These are phyloP conservation scores for Ambrosia hybrid DNA, from an alignment of 140 eudicot species.

Conservation along the genomic window DNA sequence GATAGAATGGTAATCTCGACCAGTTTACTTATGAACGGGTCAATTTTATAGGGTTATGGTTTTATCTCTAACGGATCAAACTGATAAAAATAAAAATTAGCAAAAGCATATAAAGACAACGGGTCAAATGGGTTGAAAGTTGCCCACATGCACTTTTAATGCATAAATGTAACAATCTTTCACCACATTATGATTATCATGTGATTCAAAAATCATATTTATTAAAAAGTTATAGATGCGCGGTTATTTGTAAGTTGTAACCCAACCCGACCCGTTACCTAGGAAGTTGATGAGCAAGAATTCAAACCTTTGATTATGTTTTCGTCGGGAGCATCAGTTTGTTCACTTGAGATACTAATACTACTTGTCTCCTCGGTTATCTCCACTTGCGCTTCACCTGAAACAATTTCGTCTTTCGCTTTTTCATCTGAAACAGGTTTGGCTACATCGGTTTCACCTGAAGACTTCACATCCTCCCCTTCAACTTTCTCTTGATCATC, in stretches of 20 bases:
- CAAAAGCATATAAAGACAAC: neutral
- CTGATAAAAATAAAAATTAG: neutral
- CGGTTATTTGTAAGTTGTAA: neutral
- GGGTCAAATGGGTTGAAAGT: neutral
- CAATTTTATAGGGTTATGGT: neutral
- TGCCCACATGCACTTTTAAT: neutral
- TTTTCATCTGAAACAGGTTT: too few species aligned
- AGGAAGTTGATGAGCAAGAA: too few species aligned
- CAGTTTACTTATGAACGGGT: neutral
- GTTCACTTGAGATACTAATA: too few species aligned
- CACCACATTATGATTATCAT: too few species aligned
- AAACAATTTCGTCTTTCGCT: too few species aligned
- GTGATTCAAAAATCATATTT: too few species aligned
- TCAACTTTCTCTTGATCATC: constrained; percentile 55
- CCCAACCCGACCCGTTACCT: neutral
- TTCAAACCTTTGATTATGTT: too few species aligned
- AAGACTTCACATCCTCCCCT: constrained; percentile 19
- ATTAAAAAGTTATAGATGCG: too few species aligned
- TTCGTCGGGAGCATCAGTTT: too few species aligned
- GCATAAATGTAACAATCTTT: too few species aligned
- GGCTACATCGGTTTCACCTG: neutral
- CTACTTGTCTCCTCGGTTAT: neutral
- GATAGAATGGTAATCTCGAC: neutral
- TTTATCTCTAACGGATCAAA: neutral
- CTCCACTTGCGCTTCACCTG: too few species aligned